Percentiles rank a stretch among this genome's conserved stretches.
Evolutionary conservation across 768 basidiomycete species (phyloP).

Genomic region (Lactarius deliciosus): DNA sequence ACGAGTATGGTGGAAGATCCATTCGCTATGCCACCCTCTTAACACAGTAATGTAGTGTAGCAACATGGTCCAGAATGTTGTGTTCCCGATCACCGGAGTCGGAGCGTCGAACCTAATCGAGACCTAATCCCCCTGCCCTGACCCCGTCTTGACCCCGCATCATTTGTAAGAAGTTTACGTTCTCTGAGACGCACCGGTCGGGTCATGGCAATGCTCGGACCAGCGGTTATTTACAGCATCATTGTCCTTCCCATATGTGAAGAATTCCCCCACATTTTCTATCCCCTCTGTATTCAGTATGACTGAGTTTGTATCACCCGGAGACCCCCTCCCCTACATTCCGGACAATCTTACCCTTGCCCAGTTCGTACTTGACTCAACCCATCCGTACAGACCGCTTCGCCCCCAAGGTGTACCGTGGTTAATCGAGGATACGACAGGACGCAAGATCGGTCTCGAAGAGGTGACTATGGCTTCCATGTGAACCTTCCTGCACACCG

Average conservation of each 20-base stretch:
- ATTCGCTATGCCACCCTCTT: conserved; percentile 40
- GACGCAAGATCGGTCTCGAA: conserved; percentile 37
- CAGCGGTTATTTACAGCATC: background rate
- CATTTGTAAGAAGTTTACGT: background rate
- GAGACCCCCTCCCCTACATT: conserved; percentile 18
- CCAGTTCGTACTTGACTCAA: conserved; percentile 32
- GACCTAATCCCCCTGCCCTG: background rate
- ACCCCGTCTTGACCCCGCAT: background rate
- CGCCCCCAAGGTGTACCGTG: conserved; percentile 35
- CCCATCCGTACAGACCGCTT: conserved; percentile 27
- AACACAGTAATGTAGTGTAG: conserved; percentile 8
- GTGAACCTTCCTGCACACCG: background rate
- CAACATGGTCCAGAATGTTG: background rate
- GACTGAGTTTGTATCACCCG: conserved; percentile 24
- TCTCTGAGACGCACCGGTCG: background rate
- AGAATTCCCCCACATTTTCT: background rate
- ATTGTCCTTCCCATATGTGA: background rate
- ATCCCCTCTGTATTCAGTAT: conserved; percentile 14
- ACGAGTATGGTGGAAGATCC: conserved; percentile 51
- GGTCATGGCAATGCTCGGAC: background rate
- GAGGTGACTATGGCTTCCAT: conserved; percentile 36
- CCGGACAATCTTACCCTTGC: conserved; percentile 32
- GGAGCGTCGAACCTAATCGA: too few species aligned
- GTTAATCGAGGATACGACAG: conserved; percentile 45
- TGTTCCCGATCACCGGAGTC: background rate